Percentiles rank a stretch among this genome's conserved stretches.
Evolutionary conservation across 768 basidiomycete genomes (phyloP).

Genomic region (Boletus barrowsii): DNA sequence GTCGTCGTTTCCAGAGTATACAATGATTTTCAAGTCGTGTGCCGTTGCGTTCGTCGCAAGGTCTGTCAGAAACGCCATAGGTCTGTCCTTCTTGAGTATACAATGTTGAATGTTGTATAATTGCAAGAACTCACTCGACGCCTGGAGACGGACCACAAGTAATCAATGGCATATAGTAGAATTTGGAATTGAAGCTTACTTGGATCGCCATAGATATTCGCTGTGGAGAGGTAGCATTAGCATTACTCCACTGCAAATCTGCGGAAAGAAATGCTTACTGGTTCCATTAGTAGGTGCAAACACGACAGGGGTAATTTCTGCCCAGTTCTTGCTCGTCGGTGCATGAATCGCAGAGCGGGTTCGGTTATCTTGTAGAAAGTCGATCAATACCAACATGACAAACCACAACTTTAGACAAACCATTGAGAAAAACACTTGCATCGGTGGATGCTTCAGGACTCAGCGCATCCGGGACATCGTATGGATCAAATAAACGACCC

Average conservation of each 20-base stretch:
- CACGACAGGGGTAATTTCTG: too few relatives aligned
- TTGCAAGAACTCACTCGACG: neutral
- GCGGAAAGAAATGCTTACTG: too few relatives aligned
- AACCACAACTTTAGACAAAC: constrained; percentile 16
- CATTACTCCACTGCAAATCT: neutral
- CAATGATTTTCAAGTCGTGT: neutral
- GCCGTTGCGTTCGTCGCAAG: neutral
- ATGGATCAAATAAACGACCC: constrained; percentile 40
- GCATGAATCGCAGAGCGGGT: neutral
- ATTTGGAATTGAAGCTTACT: neutral
- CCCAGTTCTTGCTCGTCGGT: neutral
- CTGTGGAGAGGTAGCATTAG: neutral
- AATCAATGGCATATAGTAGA: too few relatives aligned
- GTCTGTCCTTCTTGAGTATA: neutral
- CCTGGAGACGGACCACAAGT: neutral
- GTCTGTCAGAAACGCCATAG: neutral
- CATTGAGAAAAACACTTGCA: constrained; percentile 55
- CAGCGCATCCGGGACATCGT: constrained; percentile 37
- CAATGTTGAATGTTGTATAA: neutral
- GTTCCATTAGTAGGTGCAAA: too few relatives aligned
- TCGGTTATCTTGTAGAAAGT: neutral
- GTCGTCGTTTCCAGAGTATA: neutral
- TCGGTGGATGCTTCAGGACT: constrained; percentile 47
- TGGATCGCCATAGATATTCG: neutral
- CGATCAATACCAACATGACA: neutral